These are phyloP conservation scores for Theobroma cacao DNA, from an alignment of 345 rosid genomes.

Conservation along the genomic window DNA sequence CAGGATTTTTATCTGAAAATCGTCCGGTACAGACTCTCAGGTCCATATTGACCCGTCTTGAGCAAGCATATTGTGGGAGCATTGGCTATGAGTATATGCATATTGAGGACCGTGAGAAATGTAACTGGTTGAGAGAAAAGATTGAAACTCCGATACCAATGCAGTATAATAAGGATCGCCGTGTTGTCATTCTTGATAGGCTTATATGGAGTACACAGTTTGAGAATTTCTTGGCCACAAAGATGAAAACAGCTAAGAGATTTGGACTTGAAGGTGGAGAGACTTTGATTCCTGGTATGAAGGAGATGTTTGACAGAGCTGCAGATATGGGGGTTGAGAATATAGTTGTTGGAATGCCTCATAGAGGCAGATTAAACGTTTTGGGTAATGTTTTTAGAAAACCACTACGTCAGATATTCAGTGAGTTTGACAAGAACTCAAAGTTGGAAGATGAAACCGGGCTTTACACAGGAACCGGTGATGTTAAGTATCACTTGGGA, in stretches of 20 bases:
- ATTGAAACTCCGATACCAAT: constrained; percentile 46
- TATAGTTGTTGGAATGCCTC: constrained; percentile 58
- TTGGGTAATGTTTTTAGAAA: constrained; percentile 58
- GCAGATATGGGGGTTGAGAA: constrained; percentile 57
- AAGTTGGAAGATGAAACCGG: constrained; percentile 53
- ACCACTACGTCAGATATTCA: constrained; percentile 52
- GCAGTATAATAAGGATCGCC: constrained; percentile 44
- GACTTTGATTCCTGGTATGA: constrained; percentile 63
- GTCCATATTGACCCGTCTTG: constrained; percentile 50
- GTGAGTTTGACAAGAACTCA: constrained; percentile 43
- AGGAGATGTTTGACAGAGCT: constrained; percentile 59
- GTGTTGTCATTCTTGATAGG: constrained; percentile 51
- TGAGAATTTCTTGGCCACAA: constrained; percentile 56
- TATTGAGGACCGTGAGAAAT: constrained; percentile 49
- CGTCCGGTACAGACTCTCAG: constrained; percentile 57
- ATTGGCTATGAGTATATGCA: constrained; percentile 57
- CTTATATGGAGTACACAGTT: constrained; percentile 55
- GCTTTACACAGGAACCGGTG: constrained; percentile 60
- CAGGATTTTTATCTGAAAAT: constrained; percentile 57
- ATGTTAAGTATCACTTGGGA: constrained; percentile 61
- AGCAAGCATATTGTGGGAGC: constrained; percentile 58
- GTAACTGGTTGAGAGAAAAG: constrained; percentile 59
- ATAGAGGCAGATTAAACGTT: constrained; percentile 55
- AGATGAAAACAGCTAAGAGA: constrained; percentile 57
- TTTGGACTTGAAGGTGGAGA: constrained; percentile 68